Conservation (phyloP, 345 rosid species). For the Populus davidiana region DNA sequence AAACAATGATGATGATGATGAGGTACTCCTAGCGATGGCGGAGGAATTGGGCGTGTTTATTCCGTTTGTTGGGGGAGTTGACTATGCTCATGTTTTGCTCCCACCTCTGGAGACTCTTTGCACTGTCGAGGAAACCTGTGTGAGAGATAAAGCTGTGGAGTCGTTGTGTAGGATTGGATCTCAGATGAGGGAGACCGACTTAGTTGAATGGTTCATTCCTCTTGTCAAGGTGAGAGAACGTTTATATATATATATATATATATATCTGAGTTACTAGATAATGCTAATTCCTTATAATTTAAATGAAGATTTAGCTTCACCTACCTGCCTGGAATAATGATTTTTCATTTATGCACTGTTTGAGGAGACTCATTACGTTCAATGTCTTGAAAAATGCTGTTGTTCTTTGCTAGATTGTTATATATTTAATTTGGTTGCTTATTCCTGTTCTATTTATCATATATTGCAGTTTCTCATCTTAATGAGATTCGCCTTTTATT, state of each 20-base stretch:
- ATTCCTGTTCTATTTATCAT: neutral
- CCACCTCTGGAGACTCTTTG: constrained; percentile 88
- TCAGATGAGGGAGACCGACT: constrained; percentile 85
- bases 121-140: constrained; percentile 90
- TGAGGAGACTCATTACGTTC: neutral
- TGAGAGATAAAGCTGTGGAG: constrained; percentile 89
- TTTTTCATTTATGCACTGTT: neutral
- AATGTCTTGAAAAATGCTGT: neutral
- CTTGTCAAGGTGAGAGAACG: constrained; percentile 66
- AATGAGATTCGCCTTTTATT: no score
- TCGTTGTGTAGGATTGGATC: constrained; percentile 89
- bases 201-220: constrained; percentile 79
- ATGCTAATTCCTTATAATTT: neutral
- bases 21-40: constrained; percentile 94
- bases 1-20: constrained; percentile 94
- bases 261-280: neutral
- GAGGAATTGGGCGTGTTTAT: constrained; percentile 91
- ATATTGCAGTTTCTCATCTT: no score
- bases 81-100: constrained; percentile 73
- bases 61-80: constrained; percentile 88
- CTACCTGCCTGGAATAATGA: neutral
- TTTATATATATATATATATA: neutral
- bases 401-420: neutral
- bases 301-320: neutral
- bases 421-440: neutral